A percentile compares a stretch with the other conserved stretches of the same genome.
phyloP scores from a whole-genome alignment of 768 basidiomycete species.

The Russula dissimulans region DNA sequence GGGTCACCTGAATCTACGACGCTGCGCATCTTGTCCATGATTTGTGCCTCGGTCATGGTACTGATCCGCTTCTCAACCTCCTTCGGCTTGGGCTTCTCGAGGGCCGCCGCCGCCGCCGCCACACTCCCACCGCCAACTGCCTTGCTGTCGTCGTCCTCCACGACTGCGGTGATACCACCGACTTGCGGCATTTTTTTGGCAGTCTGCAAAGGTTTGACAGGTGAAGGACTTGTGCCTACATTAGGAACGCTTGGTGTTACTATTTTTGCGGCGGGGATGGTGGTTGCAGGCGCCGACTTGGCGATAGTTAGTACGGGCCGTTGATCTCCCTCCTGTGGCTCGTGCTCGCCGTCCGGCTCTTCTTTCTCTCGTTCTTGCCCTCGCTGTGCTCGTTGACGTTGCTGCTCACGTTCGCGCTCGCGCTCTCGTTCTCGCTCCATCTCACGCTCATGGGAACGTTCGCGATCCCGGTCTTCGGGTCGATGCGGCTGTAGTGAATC shows the following conservation, averaged over 20 bases:
- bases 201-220: conserved; percentile 64
- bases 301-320: conserved; percentile 33
- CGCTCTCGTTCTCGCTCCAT: conserved; percentile 24
- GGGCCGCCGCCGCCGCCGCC: conserved; percentile 62
- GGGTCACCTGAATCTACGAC: conserved; percentile 87
- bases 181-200: conserved; percentile 46
- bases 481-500: conserved; percentile 33
- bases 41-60: conserved; percentile 94
- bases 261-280: conserved; percentile 37
- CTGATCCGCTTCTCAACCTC: conserved; percentile 79
- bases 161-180: conserved; percentile 43
- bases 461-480: conserved; percentile 26
- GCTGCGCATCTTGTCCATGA: conserved; percentile 91
- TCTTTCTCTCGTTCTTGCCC: conserved; percentile 27
- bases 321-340: conserved; percentile 21
- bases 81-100: conserved; percentile 52
- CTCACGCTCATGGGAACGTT: conserved; percentile 26
- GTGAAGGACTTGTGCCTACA: conserved; percentile 43
- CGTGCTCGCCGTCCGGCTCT: conserved; percentile 25
- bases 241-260: conserved; percentile 39
- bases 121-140: conserved; percentile 33
- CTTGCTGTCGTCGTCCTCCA: conserved; percentile 39
- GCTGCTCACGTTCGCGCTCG: conserved; percentile 21
- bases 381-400: conserved; percentile 14
- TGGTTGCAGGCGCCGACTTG: conserved; percentile 36